Evolutionary conservation across 805 yeast genomes (phyloP), one percentile per base, ranked within the genome.

Genomic region (Schwanniomyces pseudopolymorphus): DNA sequence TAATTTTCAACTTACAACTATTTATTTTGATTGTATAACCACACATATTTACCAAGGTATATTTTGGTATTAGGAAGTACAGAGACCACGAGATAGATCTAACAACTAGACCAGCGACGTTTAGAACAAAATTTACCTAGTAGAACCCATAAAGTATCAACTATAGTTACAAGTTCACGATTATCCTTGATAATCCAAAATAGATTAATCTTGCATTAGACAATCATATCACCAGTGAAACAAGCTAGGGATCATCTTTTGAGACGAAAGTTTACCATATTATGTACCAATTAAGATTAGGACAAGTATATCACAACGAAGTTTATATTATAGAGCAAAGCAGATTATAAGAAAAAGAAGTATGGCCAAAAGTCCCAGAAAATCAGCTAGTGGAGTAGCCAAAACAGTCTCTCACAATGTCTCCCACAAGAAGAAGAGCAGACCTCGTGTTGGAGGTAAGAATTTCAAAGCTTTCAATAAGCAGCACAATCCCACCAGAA

Each of bases 301-400:
- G 19, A 31, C 19, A 31, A 31, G 33, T 14, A 11, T n/a, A 31
- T 4, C 33, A 24, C 22, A 26, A 20, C 6, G 17, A 31, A 33
- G 11, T 25, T n/a, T 39, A 22, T 22, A 38, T 24, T n/a, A 31
- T 31, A 31, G 33, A 31, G 10, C 33, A 31, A 31, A 31, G 19
- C 22, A 35, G n/a, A 7, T 35, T 20, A 35, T 19, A 20, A 19
- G 25, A 35, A 17, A 35, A 19, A 3, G 8, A 5, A 35, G 4
- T 5, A 66, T 66, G 71, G 69, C 69, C 28, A 66, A 66, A 49
- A 61, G 66, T 47, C 67, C 70, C 33, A 61, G 67, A 33, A 39
- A 49, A 24, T 1, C 37, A 37, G n/a, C 19, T 6, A 27, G 19
- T 33, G 25, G 35, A 17, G 17, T 31, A 11, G 17, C 40, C 3